Evolutionary conservation across 306 rosid genomes (phyloP), one percentile per base, ranked within the genome.

Genomic region (Cucurbita maxima): DNA sequence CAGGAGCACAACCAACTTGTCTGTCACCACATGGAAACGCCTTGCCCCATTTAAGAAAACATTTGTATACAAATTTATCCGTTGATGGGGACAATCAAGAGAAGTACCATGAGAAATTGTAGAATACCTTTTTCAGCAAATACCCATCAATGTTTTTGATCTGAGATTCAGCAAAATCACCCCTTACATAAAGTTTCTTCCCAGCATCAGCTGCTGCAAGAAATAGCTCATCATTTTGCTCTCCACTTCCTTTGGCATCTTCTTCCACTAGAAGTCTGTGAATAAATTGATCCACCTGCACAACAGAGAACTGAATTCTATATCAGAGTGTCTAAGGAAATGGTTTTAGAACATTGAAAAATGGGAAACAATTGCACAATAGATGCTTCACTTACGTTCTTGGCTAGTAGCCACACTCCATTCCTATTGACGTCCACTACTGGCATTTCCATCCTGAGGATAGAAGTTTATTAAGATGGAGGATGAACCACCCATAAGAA

Each of bases 381-480:
- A 11, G 37, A 67, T 67, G 40, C n/a, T 77, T 36, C 75, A 75
- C 94, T 88, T 76, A 94, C 97, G 77, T 82, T 89, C 85, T 90
- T 90, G 52, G 98, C 92, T 78, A 94, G 82, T 71, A 94, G 96
- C 95, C 96, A 90, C 45, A 94, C 97, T 75, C 98, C 98, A 66
- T 90, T 82, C 77, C 86, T 85, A 66, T 60, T 86, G 62, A 93
- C 98, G 83, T 90, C 97, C 75, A 93, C 94, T 40, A 93, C 96
- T 7, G 96, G 98, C 97, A 93, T 86, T 73, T 90, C 92, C 97
- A 90, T 83, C 67, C 98, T 93, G 88, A 77, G 62, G 67, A 43
- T 36, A 77, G 67, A 76, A 59, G 82, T 79, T 56, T 76, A 74
- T 55, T 58, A 79, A 77, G 76, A 62, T 58, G 63, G 63, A 67